Conservation (phyloP, 257 asterid species). For the Craterostigma plantagineum region DNA sequence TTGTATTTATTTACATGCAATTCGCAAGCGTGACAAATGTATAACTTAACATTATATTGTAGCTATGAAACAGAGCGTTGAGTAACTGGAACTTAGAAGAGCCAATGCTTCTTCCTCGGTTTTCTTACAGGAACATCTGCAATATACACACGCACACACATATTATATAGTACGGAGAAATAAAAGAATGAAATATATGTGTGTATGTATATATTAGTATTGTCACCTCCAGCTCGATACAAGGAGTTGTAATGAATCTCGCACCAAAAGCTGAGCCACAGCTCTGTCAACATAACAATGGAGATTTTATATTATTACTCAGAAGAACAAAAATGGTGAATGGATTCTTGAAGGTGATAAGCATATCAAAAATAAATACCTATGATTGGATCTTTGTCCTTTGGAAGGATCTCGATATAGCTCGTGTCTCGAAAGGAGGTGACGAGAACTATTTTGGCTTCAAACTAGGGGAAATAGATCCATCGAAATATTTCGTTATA, state of each 20-base stretch:
- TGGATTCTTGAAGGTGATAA: too few species aligned
- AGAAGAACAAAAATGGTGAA: not conserved
- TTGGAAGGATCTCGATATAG: conserved; percentile 70
- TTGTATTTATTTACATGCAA: too few species aligned
- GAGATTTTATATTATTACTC: too few species aligned
- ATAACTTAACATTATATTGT: too few species aligned
- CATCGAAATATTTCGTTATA: not conserved
- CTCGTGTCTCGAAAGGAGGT: conserved; percentile 83
- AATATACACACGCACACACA: not conserved
- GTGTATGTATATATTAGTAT: not conserved
- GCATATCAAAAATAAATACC: too few species aligned
- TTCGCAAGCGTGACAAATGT: too few species aligned
- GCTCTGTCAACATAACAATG: conserved; percentile 19
- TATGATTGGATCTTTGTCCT: not conserved
- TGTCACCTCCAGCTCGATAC: conserved; percentile 67
- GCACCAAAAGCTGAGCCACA: conserved; percentile 99
- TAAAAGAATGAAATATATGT: not conserved
- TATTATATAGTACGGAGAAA: not conserved
- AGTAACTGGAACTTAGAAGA: conserved; percentile 14
- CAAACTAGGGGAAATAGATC: conserved; percentile 29
- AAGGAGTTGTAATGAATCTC: conserved; percentile 83
- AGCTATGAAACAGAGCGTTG: too few species aligned
- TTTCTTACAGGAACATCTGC: conserved; percentile 60
- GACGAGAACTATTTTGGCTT: conserved; percentile 62
- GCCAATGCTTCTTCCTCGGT: conserved; percentile 73